Evolutionary conservation across 345 rosid genomes (phyloP).

Genomic region (Draba incana): DNA sequence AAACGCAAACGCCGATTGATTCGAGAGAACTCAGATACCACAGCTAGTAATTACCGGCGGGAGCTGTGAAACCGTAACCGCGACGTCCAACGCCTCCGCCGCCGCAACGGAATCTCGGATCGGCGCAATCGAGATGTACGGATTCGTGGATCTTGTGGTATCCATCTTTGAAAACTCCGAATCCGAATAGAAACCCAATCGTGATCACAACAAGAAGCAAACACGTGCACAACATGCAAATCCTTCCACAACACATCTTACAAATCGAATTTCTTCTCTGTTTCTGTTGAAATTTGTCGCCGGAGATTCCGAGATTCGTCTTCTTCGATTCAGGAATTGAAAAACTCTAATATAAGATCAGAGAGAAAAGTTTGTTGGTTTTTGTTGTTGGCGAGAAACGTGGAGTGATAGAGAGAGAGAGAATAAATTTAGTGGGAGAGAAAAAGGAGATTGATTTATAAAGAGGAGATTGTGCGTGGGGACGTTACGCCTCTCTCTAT

Average conservation of each 20-base stretch:
- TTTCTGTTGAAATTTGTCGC: conserved; percentile 11
- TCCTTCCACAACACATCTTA: conserved; percentile 74
- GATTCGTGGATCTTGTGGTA: conserved; percentile 76
- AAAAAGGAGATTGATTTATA: conserved; percentile 4
- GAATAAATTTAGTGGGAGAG: conserved; percentile 27
- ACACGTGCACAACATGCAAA: conserved; percentile 79
- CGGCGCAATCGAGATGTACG: conserved; percentile 55
- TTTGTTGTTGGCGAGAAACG: conserved; percentile 37
- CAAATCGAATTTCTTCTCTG: neutral
- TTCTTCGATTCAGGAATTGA: neutral
- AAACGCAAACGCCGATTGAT: neutral
- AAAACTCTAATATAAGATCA: neutral
- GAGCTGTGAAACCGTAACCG: conserved; percentile 52
- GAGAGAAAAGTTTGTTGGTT: conserved; percentile 19
- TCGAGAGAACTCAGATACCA: neutral
- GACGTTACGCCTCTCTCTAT: conserved; percentile 33
- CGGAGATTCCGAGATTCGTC: conserved; percentile 40
- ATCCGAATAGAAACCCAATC: conserved; percentile 77
- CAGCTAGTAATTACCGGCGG: conserved; percentile 23
- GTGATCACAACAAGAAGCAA: conserved; percentile 64
- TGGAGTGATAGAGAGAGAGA: conserved; percentile 22
- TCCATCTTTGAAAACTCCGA: conserved; percentile 81
- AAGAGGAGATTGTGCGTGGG: conserved; percentile 1
- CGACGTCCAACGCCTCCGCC: conserved; percentile 51
- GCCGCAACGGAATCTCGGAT: conserved; percentile 40